Conservation (phyloP, 495 filamentous ascomycete genomes). For the Trichoderma orchidacearum region DNA sequence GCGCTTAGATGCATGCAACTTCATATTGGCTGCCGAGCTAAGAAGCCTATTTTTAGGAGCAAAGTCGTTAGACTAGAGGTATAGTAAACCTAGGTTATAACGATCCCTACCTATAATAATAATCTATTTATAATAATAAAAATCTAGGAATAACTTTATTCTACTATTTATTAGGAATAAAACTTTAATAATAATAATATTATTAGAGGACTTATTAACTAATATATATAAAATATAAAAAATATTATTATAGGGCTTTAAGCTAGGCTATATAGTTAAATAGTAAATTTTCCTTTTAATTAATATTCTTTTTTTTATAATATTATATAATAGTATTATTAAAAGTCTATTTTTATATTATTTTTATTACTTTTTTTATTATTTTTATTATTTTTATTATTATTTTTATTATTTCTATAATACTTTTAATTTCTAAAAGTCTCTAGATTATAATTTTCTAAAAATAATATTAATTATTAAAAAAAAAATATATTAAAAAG, state of each 20-base stretch:
- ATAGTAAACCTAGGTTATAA: no score
- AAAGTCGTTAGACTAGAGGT: background rate
- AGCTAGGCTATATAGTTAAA: background rate
- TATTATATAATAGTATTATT: background rate
- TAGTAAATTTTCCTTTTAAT: background rate
- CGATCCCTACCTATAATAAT: no score
- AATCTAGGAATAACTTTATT: background rate
- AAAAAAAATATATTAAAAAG: background rate
- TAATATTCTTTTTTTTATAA: background rate
- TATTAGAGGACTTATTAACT: background rate
- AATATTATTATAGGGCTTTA: background rate
- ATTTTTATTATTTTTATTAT: background rate
- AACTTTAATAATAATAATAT: background rate
- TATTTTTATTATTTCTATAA: background rate
- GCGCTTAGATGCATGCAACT: background rate
- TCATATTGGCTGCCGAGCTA: no score
- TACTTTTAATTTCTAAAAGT: background rate
- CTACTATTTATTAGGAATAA: background rate
- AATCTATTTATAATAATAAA: no score
- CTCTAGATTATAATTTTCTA: background rate
- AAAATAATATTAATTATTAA: background rate
- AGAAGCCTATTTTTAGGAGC: background rate
- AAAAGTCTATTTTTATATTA: background rate
- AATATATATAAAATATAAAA: background rate
- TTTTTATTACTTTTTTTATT: no score